Percentiles rank a stretch among this genome's conserved stretches.
Evolutionary conservation across 2,329 filamentous ascomycete genomes (phyloP).

Genomic region (Magnaporthiopsis poae): DNA sequence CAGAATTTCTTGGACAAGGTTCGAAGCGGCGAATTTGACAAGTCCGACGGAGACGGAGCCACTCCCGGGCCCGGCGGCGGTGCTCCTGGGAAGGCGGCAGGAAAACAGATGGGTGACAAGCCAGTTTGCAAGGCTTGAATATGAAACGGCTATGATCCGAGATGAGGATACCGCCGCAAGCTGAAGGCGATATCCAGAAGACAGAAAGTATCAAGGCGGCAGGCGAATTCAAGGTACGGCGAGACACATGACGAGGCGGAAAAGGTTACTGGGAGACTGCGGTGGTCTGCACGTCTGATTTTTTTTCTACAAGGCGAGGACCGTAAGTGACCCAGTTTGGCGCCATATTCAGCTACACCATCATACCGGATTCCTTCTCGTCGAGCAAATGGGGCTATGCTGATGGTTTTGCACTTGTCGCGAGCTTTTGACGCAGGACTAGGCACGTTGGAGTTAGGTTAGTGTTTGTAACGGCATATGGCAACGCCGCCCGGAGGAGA

Average conservation of each 20-base stretch:
- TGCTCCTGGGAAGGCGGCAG: not conserved
- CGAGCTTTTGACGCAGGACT: constrained; percentile 31
- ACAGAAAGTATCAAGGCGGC: not conserved
- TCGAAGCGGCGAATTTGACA: not conserved
- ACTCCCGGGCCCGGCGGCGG: not conserved
- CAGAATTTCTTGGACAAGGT: constrained; percentile 5
- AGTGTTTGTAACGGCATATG: not conserved
- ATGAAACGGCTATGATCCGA: not conserved
- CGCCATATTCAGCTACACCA: not conserved
- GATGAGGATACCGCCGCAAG: not conserved
- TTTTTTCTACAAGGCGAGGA: no score
- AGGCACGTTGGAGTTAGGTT: not conserved
- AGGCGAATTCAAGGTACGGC: not conserved
- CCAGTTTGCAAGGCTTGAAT: not conserved
- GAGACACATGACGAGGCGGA: not conserved
- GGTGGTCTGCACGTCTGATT: no score
- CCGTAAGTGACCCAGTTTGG: no score
- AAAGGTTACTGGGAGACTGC: not conserved
- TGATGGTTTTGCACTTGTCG: constrained; percentile 8
- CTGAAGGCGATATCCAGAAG: not conserved
- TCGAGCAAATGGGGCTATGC: constrained; percentile 10
- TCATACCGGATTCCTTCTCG: constrained; percentile 9
- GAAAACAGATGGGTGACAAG: not conserved
- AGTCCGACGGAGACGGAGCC: not conserved
- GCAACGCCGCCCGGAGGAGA: constrained; percentile 1